These are phyloP conservation scores for Candida ortonii DNA, from an alignment of 805 yeast species.

Conservation along the genomic window DNA sequence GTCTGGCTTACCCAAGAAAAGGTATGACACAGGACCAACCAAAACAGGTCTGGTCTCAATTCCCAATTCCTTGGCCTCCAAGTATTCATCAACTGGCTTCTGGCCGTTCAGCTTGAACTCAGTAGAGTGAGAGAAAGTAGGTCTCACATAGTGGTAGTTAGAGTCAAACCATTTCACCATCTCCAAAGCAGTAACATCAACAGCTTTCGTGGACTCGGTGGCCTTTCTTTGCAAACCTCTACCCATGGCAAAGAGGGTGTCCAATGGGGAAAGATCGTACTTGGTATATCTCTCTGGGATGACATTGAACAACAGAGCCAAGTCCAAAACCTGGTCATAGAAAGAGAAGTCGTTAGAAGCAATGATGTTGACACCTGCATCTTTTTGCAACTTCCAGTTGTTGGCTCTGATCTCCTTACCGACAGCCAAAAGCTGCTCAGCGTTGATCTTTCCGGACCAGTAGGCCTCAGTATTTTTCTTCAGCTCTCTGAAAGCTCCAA, in stretches of 20 bases:
- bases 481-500: slow-evolving; percentile 98
- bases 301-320: slow-evolving; percentile 88
- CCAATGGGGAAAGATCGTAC: slow-evolving; percentile 83
- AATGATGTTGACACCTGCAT: slow-evolving; percentile 94
- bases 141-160: slow-evolving; percentile 99
- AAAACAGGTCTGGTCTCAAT: slow-evolving; percentile 96
- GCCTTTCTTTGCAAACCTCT: slow-evolving; percentile 99
- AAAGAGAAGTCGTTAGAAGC: slow-evolving; percentile 97
- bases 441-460: slow-evolving; percentile 93
- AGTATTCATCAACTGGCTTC: slow-evolving; percentile 96
- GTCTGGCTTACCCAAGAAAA: slow-evolving; percentile 96
- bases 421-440: slow-evolving; percentile 82
- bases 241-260: slow-evolving; percentile 98
- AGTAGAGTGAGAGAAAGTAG: slow-evolving; percentile 94
- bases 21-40: slow-evolving; percentile 94
- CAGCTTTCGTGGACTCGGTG: slow-evolving; percentile 80
- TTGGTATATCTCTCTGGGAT: slow-evolving; percentile 96
- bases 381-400: slow-evolving; percentile 98
- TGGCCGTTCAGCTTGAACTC: slow-evolving; percentile 93
- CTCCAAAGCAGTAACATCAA: slow-evolving; percentile 97
- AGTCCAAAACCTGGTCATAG: slow-evolving; percentile 96
- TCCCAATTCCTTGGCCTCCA: slow-evolving; percentile 96
- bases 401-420: slow-evolving; percentile 93
- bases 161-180: slow-evolving; percentile 99
- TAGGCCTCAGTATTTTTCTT: slow-evolving; percentile 98